phyloP scores from a whole-genome alignment of 345 rosid genomes.

The Lagerstroemia speciosa region DNA sequence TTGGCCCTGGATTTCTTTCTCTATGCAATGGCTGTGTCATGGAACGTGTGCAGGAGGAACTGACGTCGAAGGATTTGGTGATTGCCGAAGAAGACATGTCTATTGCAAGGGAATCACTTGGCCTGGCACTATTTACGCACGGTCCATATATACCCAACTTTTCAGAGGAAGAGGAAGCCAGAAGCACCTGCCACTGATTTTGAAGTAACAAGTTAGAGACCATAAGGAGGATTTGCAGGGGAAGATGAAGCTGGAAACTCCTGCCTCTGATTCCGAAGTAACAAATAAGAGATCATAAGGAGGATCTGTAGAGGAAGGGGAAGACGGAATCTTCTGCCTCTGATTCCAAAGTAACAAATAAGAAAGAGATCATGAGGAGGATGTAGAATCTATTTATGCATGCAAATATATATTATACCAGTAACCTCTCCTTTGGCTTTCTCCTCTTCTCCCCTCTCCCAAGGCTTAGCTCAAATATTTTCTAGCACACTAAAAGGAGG shows the following conservation, averaged over 20 bases:
- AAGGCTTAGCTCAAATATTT: too few relatives aligned
- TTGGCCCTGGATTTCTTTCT: not conserved
- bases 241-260: not conserved
- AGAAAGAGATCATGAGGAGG: too few relatives aligned
- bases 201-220: not conserved
- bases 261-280: not conserved
- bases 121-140: slow-evolving; percentile 13
- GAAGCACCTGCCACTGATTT: not conserved
- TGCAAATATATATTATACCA: too few relatives aligned
- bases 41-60: slow-evolving; percentile 11
- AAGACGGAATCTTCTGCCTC: too few relatives aligned
- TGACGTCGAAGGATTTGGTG: not conserved
- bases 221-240: not conserved
- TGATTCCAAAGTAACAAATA: too few relatives aligned
- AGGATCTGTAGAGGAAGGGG: too few relatives aligned
- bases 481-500: too few relatives aligned
- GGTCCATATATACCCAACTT: not conserved
- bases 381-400: too few relatives aligned
- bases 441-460: too few relatives aligned
- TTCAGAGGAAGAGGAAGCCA: not conserved
- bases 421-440: too few relatives aligned
- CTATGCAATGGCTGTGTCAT: not conserved
- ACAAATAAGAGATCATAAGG: not conserved
- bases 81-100: slow-evolving; percentile 21
- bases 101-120: slow-evolving; percentile 21